Conservation (phyloP, 164 flowering plant species). For the Cinnamomum micranthum region DNA sequence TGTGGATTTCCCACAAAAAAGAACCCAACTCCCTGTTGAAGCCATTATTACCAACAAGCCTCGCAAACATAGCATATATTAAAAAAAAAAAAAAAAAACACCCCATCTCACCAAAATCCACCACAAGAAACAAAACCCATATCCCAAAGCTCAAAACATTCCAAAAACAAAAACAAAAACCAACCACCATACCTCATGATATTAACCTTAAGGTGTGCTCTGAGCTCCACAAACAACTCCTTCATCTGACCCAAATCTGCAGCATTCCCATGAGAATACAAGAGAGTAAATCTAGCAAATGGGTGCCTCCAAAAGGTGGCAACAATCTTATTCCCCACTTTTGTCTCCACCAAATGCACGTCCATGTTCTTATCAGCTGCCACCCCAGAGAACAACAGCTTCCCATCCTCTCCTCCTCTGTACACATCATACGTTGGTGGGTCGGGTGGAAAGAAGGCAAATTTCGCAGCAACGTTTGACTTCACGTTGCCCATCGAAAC, state of each 20-base stretch:
- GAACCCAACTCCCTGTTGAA: neutral
- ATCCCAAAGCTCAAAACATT: neutral
- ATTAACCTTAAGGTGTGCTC: constrained; percentile 88
- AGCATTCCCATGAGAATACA: constrained; percentile 96
- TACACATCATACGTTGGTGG: constrained; percentile 86
- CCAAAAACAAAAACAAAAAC: neutral
- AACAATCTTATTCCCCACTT: constrained; percentile 72
- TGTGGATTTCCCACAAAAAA: neutral
- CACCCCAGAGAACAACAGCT: constrained; percentile 52
- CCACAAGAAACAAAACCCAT: neutral
- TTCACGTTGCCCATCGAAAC: constrained; percentile 82
- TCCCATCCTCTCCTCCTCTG: constrained; percentile 50
- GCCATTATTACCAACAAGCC: neutral
- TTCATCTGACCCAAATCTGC: constrained; percentile 96
- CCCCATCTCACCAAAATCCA: neutral
- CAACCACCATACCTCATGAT: constrained; percentile 69
- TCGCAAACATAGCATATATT: neutral
- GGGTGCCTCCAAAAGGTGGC: constrained; percentile 94
- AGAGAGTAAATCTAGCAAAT: constrained; percentile 64
- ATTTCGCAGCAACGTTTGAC: constrained; percentile 74
- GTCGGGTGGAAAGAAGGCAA: constrained; percentile 95
- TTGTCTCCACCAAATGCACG: constrained; percentile 69
- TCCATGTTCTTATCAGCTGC: constrained; percentile 71
- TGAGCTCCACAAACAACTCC: constrained; percentile 89
- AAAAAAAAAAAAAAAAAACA: neutral